A percentile compares a stretch with the other conserved stretches of the same genome.
phyloP scores from a whole-genome alignment of 495 filamentous ascomycete species.

The Aspergillus carlsbadensis region DNA sequence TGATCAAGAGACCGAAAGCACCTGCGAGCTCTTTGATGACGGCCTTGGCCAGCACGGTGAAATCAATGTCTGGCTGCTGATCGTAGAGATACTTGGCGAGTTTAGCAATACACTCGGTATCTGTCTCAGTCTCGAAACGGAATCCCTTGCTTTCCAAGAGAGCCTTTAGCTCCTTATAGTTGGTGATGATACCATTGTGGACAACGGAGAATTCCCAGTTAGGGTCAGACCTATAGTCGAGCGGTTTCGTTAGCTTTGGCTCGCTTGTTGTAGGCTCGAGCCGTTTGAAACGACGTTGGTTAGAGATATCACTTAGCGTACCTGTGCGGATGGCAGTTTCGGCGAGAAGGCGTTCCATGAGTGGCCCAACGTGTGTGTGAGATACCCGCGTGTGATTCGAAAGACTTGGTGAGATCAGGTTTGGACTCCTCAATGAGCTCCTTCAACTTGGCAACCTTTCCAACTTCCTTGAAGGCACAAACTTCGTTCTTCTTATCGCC shows the following conservation, averaged over 20 bases:
- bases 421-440: slow-evolving; percentile 82
- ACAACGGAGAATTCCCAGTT: slow-evolving; percentile 95
- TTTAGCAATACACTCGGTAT: slow-evolving; percentile 99
- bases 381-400: slow-evolving; percentile 97
- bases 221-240: slow-evolving; percentile 62
- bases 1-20: slow-evolving; percentile 93
- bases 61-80: slow-evolving; percentile 89
- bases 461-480: slow-evolving; percentile 96
- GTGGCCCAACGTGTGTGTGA: slow-evolving; percentile 99
- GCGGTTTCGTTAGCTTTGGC: not conserved
- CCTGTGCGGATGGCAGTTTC: slow-evolving; percentile 98
- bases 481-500: slow-evolving; percentile 99
- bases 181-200: slow-evolving; percentile 99
- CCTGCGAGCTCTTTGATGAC: slow-evolving; percentile 98
- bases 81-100: slow-evolving; percentile 98
- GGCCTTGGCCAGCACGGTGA: slow-evolving; percentile 93
- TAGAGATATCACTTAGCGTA: slow-evolving; percentile 41
- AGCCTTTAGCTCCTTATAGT: slow-evolving; percentile 98
- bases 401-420: slow-evolving; percentile 83
- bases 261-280: not conserved
- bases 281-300: not conserved
- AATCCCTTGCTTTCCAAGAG: slow-evolving; percentile 92
- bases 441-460: slow-evolving; percentile 96
- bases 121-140: slow-evolving; percentile 97
- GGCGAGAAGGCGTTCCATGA: slow-evolving; percentile 86